phyloP scores from a whole-genome alignment of 768 basidiomycete genomes.

The Tylopilus balloui region DNA sequence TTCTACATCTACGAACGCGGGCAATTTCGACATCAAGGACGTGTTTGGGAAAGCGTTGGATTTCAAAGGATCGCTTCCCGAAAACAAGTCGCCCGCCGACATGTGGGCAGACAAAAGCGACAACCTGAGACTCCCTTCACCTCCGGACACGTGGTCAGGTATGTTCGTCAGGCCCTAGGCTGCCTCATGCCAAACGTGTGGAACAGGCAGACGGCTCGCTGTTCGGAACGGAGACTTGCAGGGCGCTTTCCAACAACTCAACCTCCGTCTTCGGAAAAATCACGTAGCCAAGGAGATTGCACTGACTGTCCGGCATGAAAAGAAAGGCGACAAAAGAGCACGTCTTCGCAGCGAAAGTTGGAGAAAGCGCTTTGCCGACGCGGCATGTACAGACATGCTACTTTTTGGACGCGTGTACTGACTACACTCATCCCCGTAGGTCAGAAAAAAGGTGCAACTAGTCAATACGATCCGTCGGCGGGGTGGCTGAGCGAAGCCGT shows the following conservation, averaged over 20 bases:
- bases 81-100: slow-evolving; percentile 32
- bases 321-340: slow-evolving; percentile 75
- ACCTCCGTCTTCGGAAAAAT: slow-evolving; percentile 50
- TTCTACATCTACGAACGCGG: background rate
- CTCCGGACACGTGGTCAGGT: slow-evolving; percentile 55
- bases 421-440: slow-evolving; percentile 43
- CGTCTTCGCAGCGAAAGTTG: slow-evolving; percentile 72
- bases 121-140: slow-evolving; percentile 28
- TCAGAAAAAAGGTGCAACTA: slow-evolving; percentile 76
- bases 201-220: slow-evolving; percentile 56
- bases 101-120: slow-evolving; percentile 31
- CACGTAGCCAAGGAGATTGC: slow-evolving; percentile 49
- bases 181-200: slow-evolving; percentile 5
- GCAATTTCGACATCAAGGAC: slow-evolving; percentile 9
- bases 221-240: slow-evolving; percentile 44
- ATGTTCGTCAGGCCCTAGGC: background rate
- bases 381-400: slow-evolving; percentile 43
- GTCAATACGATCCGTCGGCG: slow-evolving; percentile 75
- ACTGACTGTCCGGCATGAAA: slow-evolving; percentile 64
- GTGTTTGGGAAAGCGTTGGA: slow-evolving; percentile 16
- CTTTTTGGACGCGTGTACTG: slow-evolving; percentile 11
- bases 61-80: slow-evolving; percentile 10
- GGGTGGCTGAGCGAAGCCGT: slow-evolving; percentile 45
- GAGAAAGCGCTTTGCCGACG: slow-evolving; percentile 74
- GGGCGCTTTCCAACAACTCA: slow-evolving; percentile 46